Evolutionary conservation across 768 basidiomycete species (phyloP), one percentile per base, ranked within the genome.

Genomic region (Suillus tomentosus): DNA sequence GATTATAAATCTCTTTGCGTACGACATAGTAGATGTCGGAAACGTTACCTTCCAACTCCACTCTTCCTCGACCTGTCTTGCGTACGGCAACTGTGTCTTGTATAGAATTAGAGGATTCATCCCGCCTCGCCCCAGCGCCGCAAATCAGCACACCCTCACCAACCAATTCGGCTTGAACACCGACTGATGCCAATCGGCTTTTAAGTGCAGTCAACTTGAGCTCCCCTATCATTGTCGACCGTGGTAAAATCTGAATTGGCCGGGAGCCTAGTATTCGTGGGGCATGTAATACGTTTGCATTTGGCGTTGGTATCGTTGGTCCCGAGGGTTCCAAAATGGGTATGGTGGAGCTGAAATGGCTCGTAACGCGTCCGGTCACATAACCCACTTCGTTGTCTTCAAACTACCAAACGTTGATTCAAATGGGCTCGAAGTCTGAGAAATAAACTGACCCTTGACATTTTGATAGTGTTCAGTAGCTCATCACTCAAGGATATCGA

Each of bases 311-410:
- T 51, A 71, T 70, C 51, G 75, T 71, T 48, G 80, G 70, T 27
- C 79, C 78, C 36, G 83, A 76, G 7, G 90, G 89, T 71, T 97
- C 96, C 36, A 99, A 87, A 15, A 89, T 86, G 1, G 96, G 95
- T 61, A 99, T 89, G 6, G 88, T 92, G 3, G 96, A 94, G 66
- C 89, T 94, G 19, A 94, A 88, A 63, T 92, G 90, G 37, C 89
- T 85, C 4, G 90, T 83, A 39, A 99, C 87, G n/a, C 91, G 86
- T 24, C 97, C 97, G 24, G 88, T 87, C 51, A 99, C 88, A 74
- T 89, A 96, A 19, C 93, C 95, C 53, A 99, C 91, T 76, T 99
- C 95, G 70, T 95, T 99, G 74, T 98, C 96, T 71, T 99, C 97
- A 73, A 97, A 98, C 95, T 98, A 50, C 43, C 24, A 66, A 42